A percentile compares a stretch with the other conserved stretches of the same genome.
Conservation (phyloP, 2,329 filamentous ascomycete species). For the Fusarium equiseti region DNA sequence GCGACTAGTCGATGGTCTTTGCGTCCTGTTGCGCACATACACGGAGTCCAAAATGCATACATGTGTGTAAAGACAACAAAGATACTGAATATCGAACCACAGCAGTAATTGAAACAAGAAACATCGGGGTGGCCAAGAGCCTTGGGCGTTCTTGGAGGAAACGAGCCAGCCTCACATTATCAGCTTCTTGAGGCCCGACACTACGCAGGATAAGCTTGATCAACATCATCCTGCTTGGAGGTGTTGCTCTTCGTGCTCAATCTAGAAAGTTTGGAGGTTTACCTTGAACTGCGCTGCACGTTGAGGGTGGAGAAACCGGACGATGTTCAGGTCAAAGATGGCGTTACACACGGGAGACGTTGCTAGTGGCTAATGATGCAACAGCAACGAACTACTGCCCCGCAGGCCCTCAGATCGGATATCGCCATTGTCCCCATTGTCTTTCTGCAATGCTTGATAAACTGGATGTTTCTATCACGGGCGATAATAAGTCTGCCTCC, state of each 20-base stretch:
- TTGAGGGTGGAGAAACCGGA: constrained; percentile 27
- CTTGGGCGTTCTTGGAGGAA: neutral
- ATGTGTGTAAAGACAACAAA: constrained; percentile 13
- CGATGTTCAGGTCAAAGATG: constrained; percentile 24
- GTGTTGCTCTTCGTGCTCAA: neutral
- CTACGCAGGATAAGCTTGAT: neutral
- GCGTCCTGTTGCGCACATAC: constrained; percentile 12
- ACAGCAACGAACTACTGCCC: constrained; percentile 32
- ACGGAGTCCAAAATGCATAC: constrained; percentile 19
- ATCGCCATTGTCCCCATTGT: constrained; percentile 19
- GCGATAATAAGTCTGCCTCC: constrained; percentile 25
- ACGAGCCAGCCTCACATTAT: neutral
- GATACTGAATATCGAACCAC: constrained; percentile 3
- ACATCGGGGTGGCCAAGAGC: neutral
- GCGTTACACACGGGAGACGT: constrained; percentile 36
- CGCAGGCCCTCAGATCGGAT: constrained; percentile 28
- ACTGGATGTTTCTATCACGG: constrained; percentile 26
- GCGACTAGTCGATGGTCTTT: constrained; percentile 31
- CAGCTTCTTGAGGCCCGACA: constrained; percentile 1
- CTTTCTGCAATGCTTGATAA: constrained; percentile 17
- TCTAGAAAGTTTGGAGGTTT: neutral
- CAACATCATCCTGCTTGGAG: neutral
- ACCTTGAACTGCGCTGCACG: neutral
- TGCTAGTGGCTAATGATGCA: constrained; percentile 38
- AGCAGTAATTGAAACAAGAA: neutral